A percentile compares a stretch with the other conserved stretches of the same genome.
phyloP scores from a whole-genome alignment of 2,329 filamentous ascomycete species.

The Colletotrichum sansevieriae region DNA sequence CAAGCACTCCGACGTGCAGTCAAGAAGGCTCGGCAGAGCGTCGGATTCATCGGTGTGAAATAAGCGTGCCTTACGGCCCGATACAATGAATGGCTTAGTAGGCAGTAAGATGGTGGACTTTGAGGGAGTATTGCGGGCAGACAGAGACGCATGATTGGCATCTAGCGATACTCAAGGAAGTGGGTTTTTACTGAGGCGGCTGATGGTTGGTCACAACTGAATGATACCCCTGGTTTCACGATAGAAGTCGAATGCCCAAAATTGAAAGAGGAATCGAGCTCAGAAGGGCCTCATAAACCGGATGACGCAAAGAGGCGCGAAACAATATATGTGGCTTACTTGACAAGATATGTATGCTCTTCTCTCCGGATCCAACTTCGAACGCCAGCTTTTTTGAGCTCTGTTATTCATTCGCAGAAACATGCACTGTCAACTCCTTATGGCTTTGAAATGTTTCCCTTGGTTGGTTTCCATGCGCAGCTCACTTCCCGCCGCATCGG shows the following conservation, averaged over 20 bases:
- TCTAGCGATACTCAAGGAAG: not conserved
- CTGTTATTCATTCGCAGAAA: not conserved
- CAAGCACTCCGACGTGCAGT: conserved; percentile 72
- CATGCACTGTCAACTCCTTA: not conserved
- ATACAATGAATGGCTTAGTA: not conserved
- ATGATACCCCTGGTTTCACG: conserved; percentile 30
- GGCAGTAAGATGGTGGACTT: not conserved
- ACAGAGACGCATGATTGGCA: not conserved
- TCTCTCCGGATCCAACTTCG: too few species aligned
- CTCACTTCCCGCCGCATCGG: conserved; percentile 35
- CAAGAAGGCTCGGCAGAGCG: conserved; percentile 68
- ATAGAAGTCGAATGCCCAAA: not conserved
- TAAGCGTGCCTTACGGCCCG: conserved; percentile 50
- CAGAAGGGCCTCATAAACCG: not conserved
- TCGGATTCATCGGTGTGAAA: conserved; percentile 76
- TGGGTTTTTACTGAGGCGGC: not conserved
- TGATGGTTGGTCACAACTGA: conserved; percentile 19
- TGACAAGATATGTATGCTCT: too few species aligned
- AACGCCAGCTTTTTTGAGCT: not conserved
- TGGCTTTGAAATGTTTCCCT: conserved; percentile 15
- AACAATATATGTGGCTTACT: not conserved
- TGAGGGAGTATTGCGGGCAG: not conserved
- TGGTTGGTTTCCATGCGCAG: conserved; percentile 26
- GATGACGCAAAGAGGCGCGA: not conserved
- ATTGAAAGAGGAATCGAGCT: not conserved